Evolutionary conservation across 1,284 basidiomycete genomes (phyloP), one percentile per base, ranked within the genome.

Genomic region (Sporisorium exsertum): DNA sequence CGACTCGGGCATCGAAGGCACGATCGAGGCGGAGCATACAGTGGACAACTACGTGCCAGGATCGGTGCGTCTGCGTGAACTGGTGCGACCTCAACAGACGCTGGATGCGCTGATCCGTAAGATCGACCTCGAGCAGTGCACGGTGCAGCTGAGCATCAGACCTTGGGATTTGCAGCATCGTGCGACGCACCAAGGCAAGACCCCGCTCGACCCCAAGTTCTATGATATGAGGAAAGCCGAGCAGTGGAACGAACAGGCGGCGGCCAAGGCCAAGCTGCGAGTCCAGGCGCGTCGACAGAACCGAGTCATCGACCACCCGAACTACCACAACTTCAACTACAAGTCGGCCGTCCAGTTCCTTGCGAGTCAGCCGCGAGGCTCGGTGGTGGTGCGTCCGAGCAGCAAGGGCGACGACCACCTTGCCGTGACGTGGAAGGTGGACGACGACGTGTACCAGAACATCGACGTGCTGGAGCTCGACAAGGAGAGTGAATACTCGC

Each of bases 381-480:
- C 78, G 1, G 81, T 82, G 51, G 93, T 99, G 35, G 94, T 99
- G 77, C 89, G 97, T 50, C 97, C 97, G 0, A 97, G 94, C 33
- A 98, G 95, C 3, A 95, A 96, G 86, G 96, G 96, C 7, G 87
- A 89, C 43, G 91, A 97, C 83, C 97, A 99, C 87, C 89, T 99
- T 40, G 97, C 97, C 37, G 93, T 99, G 15, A 99, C 97, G 0
- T 99, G 97, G 97, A 99, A 99, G 87, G 95, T 99, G 12, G 96
- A 97, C 79, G 93, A 97, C 68, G 93, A 92, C 72, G 88, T 99
- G 22, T 99, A 93, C 87, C 97, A 99, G 86, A 97, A 99, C 85
- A 93, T 99, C 71, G 95, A 99, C 85, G 95, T 99, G 8, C 91
- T 92, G 29, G 97, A 99, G 83, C 84, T 89, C 50, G 87, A 89